Conservation (phyloP, 495 filamentous ascomycete genomes). For the Bryoglossum gracile region DNA sequence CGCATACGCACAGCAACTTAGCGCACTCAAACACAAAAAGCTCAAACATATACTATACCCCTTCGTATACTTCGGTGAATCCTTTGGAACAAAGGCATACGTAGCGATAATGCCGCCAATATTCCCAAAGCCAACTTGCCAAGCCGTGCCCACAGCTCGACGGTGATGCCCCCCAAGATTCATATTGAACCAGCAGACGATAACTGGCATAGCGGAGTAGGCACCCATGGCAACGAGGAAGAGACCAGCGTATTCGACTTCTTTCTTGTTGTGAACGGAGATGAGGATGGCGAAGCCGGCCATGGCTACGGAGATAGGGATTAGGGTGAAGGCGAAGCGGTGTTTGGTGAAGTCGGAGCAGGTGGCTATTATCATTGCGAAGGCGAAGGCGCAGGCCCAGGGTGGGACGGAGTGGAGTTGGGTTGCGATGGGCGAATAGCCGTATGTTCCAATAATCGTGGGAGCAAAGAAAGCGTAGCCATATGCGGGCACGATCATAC, state of each 20-base stretch:
- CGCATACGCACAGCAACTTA: constrained; percentile 55
- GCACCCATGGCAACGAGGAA: constrained; percentile 61
- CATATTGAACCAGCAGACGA: constrained; percentile 92
- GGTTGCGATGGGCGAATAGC: constrained; percentile 61
- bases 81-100: constrained; percentile 66
- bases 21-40: constrained; percentile 61
- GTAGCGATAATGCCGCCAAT: constrained; percentile 89
- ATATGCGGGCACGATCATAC: constrained; percentile 83
- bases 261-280: constrained; percentile 48
- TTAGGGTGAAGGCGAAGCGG: constrained; percentile 66
- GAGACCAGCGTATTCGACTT: constrained; percentile 64
- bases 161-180: constrained; percentile 85
- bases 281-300: constrained; percentile 68
- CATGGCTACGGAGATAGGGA: constrained; percentile 57
- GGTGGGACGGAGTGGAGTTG: constrained; percentile 81
- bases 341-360: constrained; percentile 62
- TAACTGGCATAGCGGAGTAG: constrained; percentile 72
- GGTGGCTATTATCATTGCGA: constrained; percentile 66
- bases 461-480: constrained; percentile 64
- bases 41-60: constrained; percentile 75
- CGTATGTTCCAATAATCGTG: constrained; percentile 62
- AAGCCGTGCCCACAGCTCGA: constrained; percentile 74
- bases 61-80: constrained; percentile 61
- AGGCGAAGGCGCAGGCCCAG: constrained; percentile 70
- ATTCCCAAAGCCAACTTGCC: constrained; percentile 92